Conservation (phyloP, 1,284 basidiomycete species). For the Trichosporon sp. region DNA sequence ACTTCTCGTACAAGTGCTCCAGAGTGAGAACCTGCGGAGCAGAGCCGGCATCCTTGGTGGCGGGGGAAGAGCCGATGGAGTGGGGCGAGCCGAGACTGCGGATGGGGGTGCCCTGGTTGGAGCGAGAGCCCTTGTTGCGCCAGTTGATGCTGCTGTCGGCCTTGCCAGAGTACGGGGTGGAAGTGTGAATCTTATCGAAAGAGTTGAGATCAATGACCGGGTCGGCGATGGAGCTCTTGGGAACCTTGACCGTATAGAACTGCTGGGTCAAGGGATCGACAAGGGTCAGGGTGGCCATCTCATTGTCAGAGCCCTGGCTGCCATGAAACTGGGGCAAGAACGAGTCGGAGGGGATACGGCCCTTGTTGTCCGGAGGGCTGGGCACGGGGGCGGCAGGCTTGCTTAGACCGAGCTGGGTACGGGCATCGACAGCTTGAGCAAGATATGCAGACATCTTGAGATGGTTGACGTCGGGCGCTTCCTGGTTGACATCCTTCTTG, state of each 20-base stretch:
- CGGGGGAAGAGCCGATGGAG: not conserved
- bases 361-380: not conserved
- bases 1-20: constrained; percentile 39
- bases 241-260: constrained; percentile 15
- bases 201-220: not conserved
- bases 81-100: not conserved
- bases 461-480: not conserved
- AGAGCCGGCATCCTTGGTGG: not conserved
- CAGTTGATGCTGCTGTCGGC: constrained; percentile 43
- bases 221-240: constrained; percentile 4
- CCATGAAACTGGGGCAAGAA: not conserved
- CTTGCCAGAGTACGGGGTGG: constrained; percentile 19
- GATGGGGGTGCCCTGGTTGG: not conserved
- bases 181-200: not conserved
- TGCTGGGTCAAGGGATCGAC: constrained; percentile 18
- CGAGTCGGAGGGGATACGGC: not conserved
- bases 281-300: constrained; percentile 8
- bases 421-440: not conserved
- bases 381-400: constrained; percentile 17
- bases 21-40: constrained; percentile 32
- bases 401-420: constrained; percentile 18
- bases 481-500: constrained; percentile 15
- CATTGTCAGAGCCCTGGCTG: not conserved
- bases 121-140: constrained; percentile 22
- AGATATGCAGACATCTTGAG: constrained; percentile 3